phyloP scores from a whole-genome alignment of 192 early-diverging fungal genomes.

The Phycomyces blakesleeanus region DNA sequence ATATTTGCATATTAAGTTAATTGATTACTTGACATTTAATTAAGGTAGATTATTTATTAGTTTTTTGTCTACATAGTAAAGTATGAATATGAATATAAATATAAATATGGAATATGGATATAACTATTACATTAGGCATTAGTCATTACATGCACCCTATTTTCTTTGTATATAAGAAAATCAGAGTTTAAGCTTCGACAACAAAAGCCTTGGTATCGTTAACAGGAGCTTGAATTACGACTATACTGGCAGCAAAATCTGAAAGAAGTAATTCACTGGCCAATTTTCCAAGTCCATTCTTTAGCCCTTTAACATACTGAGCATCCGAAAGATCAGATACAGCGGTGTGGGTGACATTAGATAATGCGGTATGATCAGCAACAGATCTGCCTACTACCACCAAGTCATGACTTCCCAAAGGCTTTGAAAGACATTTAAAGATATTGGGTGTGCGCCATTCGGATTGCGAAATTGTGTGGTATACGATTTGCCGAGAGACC shows the following conservation, averaged over 20 bases:
- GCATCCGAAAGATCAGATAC: constrained; percentile 14
- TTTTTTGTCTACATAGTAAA: no score
- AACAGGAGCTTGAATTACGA: constrained; percentile 41
- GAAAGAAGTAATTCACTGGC: constrained; percentile 39
- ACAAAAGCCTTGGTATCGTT: neutral
- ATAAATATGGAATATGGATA: no score
- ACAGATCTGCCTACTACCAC: constrained; percentile 26
- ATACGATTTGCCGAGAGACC: neutral
- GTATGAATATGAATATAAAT: no score
- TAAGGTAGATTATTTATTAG: no score
- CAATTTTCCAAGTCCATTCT: constrained; percentile 30
- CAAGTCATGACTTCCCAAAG: constrained; percentile 33
- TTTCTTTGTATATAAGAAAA: no score
- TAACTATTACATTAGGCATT: no score
- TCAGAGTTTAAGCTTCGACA: neutral
- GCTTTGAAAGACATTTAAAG: constrained; percentile 27
- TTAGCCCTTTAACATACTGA: constrained; percentile 30
- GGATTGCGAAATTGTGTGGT: neutral
- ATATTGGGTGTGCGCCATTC: neutral
- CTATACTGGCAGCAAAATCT: constrained; percentile 42
- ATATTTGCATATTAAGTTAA: no score
- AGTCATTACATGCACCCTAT: no score
- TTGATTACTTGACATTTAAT: no score
- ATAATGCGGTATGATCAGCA: neutral
- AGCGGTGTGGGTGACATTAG: neutral